Conservation (phyloP, 768 basidiomycete species). For the Mycena galopus region DNA sequence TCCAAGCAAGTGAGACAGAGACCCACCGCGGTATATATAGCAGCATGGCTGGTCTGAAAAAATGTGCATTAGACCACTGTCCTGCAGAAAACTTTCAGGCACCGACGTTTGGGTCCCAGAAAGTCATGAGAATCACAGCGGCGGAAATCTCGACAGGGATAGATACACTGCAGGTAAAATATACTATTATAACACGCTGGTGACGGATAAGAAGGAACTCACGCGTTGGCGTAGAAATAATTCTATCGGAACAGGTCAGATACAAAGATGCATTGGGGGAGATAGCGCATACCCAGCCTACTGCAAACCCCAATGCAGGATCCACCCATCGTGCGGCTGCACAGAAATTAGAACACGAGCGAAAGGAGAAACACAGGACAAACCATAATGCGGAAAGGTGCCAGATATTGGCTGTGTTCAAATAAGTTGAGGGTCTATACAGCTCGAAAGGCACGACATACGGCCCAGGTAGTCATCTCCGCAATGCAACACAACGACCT, state of each 20-base stretch:
- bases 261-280: neutral
- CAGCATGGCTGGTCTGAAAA: conserved; percentile 60
- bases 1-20: neutral
- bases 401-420: conserved; percentile 72
- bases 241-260: conserved; percentile 44
- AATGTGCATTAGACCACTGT: neutral
- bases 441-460: conserved; percentile 5
- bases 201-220: conserved; percentile 23
- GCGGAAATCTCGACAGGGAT: conserved; percentile 84
- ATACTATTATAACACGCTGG: neutral
- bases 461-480: conserved; percentile 84
- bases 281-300: conserved; percentile 59
- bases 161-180: conserved; percentile 57
- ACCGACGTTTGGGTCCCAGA: conserved; percentile 76
- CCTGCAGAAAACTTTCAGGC: neutral
- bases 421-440: neutral
- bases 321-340: conserved; percentile 70
- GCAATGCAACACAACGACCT: conserved; percentile 76
- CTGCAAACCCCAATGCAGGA: conserved; percentile 69
- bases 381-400: conserved; percentile 81
- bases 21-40: conserved; percentile 66
- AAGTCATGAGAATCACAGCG: conserved; percentile 74
- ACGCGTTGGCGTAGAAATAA: conserved; percentile 60
- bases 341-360: neutral
- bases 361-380: conserved; percentile 23